These are phyloP conservation scores for Halenospora varia DNA, from an alignment of 495 filamentous ascomycete species.

Conservation along the genomic window DNA sequence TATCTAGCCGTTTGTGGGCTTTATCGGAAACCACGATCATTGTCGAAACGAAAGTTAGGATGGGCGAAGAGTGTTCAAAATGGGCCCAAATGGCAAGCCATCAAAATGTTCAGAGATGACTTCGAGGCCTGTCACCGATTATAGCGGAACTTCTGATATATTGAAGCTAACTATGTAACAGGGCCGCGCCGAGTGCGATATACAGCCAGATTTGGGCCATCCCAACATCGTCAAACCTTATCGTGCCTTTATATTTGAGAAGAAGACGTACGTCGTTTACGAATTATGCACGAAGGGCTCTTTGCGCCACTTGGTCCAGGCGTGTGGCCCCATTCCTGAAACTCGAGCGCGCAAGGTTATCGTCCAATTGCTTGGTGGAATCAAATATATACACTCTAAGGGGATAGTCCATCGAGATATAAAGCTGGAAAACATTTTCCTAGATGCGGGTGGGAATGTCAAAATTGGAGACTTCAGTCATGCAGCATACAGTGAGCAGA, in stretches of 20 bases:
- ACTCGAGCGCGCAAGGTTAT: constrained; percentile 28
- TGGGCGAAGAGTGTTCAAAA: too few relatives aligned
- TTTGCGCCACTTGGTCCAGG: constrained; percentile 88
- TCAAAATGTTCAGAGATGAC: constrained; percentile 1
- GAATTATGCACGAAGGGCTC: constrained; percentile 91
- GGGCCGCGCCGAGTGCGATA: neutral
- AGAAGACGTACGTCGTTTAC: constrained; percentile 82
- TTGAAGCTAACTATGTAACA: neutral
- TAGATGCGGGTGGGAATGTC: constrained; percentile 89
- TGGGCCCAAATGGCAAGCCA: neutral
- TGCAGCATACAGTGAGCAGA: constrained; percentile 62
- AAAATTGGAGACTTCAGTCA: constrained; percentile 95
- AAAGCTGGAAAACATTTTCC: constrained; percentile 92
- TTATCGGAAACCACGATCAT: too few relatives aligned
- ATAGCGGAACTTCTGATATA: neutral
- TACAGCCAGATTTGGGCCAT: constrained; percentile 38
- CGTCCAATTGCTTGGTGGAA: constrained; percentile 87
- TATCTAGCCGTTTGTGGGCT: constrained; percentile 1
- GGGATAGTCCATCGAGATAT: constrained; percentile 90
- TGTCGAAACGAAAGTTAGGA: too few relatives aligned
- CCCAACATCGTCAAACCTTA: constrained; percentile 89
- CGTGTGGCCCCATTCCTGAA: neutral
- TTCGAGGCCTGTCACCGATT: neutral
- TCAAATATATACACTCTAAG: constrained; percentile 90
- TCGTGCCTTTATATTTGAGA: constrained; percentile 82